Evolutionary conservation across 1,284 basidiomycete genomes (phyloP).

Genomic region (Cryptococcus sp.): DNA sequence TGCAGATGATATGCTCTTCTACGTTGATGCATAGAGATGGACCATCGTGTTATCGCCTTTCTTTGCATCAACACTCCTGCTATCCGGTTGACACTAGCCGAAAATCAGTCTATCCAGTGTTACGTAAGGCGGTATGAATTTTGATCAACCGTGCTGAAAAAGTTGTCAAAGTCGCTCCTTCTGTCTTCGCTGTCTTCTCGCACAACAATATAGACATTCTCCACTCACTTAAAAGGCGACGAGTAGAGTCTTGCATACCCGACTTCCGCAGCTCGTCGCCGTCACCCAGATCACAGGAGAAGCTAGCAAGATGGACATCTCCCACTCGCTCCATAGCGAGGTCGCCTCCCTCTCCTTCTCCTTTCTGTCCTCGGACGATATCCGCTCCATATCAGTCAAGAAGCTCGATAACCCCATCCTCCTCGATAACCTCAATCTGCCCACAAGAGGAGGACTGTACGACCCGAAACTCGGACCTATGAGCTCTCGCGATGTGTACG

Average conservation of each 20-base stretch:
- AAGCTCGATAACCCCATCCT: conserved; percentile 92
- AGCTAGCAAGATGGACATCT: conserved; percentile 76
- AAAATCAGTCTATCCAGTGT: background rate
- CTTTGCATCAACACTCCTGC: too few species aligned
- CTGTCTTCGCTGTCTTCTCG: background rate
- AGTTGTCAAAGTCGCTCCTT: background rate
- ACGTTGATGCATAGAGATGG: too few species aligned
- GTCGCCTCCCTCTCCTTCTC: conserved; percentile 90
- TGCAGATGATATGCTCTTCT: too few species aligned
- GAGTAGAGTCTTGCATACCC: background rate
- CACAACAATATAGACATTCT: background rate
- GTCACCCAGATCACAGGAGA: background rate
- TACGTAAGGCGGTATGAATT: background rate
- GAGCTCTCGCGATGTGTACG: conserved; percentile 82
- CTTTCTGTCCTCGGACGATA: conserved; percentile 87
- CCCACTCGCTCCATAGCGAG: conserved; percentile 80
- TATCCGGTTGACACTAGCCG: too few species aligned
- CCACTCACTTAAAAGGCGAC: conserved; percentile 12
- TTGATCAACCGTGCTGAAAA: background rate
- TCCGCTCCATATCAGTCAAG: conserved; percentile 92
- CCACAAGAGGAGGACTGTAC: conserved; percentile 90
- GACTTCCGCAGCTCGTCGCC: conserved; percentile 14
- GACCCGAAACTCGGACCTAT: conserved; percentile 94
- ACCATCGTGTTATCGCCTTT: too few species aligned
- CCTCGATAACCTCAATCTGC: conserved; percentile 90